Base-by-base conservation (phyloP, 2,329 filamentous ascomycete genomes). In the Penicillium sp. region DNA sequence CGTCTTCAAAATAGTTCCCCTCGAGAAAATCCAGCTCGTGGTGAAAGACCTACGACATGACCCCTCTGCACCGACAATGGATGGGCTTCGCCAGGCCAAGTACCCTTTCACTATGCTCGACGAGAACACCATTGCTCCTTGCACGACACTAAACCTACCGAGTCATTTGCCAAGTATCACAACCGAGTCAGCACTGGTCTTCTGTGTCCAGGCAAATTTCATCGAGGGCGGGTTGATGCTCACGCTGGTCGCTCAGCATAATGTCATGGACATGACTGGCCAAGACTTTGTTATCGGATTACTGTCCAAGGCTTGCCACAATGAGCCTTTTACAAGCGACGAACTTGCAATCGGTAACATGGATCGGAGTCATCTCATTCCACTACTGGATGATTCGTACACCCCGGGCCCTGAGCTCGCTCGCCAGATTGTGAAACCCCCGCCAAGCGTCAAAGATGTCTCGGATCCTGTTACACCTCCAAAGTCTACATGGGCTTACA, bases 91-190 rank as follows among this genome's bases (percentile, higher is more conserved):
- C 31, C 44, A 59, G 6, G 66, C 68, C 1, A 57, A 62, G 0
- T 78, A 72, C 29, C 76, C 77, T 0, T 69, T 76, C 48, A 57
- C 56, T 29, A 72, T 79, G 70, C 65, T 80, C 2, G 71, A 76
- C 42, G 76, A 77, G 53, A 59, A 60, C 9, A n/a, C 68, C 8
- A 59, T 77, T 49, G 68, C 70, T 3, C 70, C 75, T 0, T 64
- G 65, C n/a, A 67, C 64, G 8, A 59, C 57, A 3, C 17, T 59
- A 12, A 51, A 55, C 46, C 21, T 51, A 10, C 51, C 52, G 9
- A 73, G 70, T 0, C 54, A 75, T 0, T 62, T 68, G 17, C 58
- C 64, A 0, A 62, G 56, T 1, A 55, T 64, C 12, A 52, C 39
- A 3, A 35, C 45, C 9, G 45, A 49, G n/a, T 52, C 56, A 10